These are phyloP conservation scores for Aspergillus sp. DNA, from an alignment of 2,329 filamentous ascomycete genomes.

Conservation along the genomic window DNA sequence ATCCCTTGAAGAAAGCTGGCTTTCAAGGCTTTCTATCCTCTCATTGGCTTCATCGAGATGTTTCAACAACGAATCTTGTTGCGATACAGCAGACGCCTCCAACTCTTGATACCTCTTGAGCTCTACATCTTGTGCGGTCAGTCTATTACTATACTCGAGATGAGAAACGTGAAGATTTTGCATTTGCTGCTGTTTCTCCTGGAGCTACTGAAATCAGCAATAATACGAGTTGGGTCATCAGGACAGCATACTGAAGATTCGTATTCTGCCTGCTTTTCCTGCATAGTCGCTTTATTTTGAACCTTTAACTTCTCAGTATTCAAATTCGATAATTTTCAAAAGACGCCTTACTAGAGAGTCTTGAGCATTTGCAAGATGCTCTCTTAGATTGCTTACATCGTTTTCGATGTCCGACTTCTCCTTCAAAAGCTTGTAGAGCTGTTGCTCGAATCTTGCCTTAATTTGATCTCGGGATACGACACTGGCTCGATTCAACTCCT, in stretches of 20 bases:
- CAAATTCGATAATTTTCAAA: too few relatives aligned
- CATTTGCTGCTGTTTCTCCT: slow-evolving; percentile 15
- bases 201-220: slow-evolving; percentile 16
- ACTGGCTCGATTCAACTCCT: slow-evolving; percentile 28
- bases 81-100: slow-evolving; percentile 10
- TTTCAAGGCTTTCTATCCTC: slow-evolving; percentile 17
- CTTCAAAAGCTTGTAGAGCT: slow-evolving; percentile 18
- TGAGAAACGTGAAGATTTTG: slow-evolving; percentile 9
- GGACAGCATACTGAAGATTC: slow-evolving; percentile 13
- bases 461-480: slow-evolving; percentile 20
- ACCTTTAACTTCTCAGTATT: slow-evolving; percentile 14
- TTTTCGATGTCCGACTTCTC: slow-evolving; percentile 21
- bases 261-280: slow-evolving; percentile 7
- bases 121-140: slow-evolving; percentile 12
- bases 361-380: slow-evolving; percentile 16
- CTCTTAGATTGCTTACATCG: slow-evolving; percentile 7
- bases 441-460: slow-evolving; percentile 24
- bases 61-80: slow-evolving; percentile 13
- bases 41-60: slow-evolving; percentile 15
- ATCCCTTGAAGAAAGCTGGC: slow-evolving; percentile 5
- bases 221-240: too few relatives aligned
- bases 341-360: slow-evolving; percentile 20
- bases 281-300: slow-evolving; percentile 10
- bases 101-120: slow-evolving; percentile 17
- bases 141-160: slow-evolving; percentile 6